These are phyloP conservation scores for Craspedostauros australis DNA, from an alignment of 108 stramenopile genomes.

Conservation along the genomic window DNA sequence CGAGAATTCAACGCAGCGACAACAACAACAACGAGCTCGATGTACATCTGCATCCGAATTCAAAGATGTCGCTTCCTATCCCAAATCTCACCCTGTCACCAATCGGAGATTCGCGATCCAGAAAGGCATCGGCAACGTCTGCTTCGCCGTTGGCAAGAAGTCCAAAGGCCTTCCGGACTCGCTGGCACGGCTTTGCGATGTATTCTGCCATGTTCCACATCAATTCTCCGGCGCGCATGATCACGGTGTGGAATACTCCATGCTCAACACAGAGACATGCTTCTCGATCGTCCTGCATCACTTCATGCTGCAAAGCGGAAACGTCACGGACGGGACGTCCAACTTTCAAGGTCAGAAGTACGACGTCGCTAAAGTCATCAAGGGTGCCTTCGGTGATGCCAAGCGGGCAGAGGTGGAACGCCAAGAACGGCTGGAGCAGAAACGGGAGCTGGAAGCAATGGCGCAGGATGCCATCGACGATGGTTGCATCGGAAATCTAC, in stretches of 20 bases:
- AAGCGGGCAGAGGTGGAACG: conserved; percentile 1
- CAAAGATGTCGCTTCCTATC: conserved; percentile 10
- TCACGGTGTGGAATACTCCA: neutral
- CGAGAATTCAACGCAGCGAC: neutral
- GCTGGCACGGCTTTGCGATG: conserved; percentile 51
- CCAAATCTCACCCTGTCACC: conserved; percentile 8
- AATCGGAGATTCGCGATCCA: no score
- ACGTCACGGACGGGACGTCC: conserved; percentile 21
- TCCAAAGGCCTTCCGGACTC: conserved; percentile 42
- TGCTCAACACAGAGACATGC: conserved; percentile 54
- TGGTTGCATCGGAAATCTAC: neutral
- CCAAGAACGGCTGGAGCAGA: conserved; percentile 9
- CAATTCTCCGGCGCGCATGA: conserved; percentile 10
- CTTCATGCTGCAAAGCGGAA: conserved; percentile 50
- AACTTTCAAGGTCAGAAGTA: conserved; percentile 48
- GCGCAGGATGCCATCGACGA: conserved; percentile 4
- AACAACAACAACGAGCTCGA: neutral
- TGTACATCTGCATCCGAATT: neutral
- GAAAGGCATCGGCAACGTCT: no score
- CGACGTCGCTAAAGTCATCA: conserved; percentile 17
- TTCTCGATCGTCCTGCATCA: conserved; percentile 73
- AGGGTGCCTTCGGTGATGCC: conserved; percentile 7
- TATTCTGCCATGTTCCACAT: conserved; percentile 75
- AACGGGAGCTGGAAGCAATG: conserved; percentile 1
- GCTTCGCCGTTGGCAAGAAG: conserved; percentile 22